phyloP scores from a whole-genome alignment of 768 basidiomycete genomes.

The Mrakia frigida region DNA sequence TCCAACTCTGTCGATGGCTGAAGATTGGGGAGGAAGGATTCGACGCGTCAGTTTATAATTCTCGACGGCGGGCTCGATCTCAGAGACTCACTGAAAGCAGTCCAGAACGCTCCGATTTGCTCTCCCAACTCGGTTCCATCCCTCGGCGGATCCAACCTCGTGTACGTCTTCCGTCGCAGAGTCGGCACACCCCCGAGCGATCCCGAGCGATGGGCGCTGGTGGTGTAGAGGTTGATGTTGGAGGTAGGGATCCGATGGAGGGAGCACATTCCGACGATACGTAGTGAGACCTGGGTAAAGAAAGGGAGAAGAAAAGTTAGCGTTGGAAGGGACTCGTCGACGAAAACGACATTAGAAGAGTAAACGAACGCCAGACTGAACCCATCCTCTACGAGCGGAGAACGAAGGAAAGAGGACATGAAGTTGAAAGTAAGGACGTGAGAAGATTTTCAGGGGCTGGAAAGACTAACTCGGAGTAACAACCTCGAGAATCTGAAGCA shows the following conservation, averaged over 20 bases:
- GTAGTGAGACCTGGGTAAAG: neutral
- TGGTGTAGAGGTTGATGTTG: neutral
- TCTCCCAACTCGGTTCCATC: neutral
- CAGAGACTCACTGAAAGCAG: neutral
- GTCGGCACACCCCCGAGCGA: neutral
- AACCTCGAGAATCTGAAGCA: neutral
- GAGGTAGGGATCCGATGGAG: neutral
- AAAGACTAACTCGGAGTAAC: neutral
- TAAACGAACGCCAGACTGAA: neutral
- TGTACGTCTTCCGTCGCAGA: neutral
- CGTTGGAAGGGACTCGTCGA: neutral
- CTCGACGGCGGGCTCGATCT: neutral
- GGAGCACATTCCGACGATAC: neutral
- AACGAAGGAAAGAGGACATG: neutral
- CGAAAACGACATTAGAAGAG: neutral
- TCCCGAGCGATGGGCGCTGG: neutral
- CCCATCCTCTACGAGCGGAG: neutral
- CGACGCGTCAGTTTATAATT: neutral
- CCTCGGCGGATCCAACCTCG: neutral
- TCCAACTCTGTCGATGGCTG: neutral
- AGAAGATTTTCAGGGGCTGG: no score
- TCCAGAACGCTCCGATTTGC: constrained; percentile 6
- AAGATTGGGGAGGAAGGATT: neutral
- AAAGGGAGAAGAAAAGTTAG: neutral
- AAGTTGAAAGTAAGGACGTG: no score